Conservation (phyloP, 1,284 basidiomycete species). For the Malassezia japonica region DNA sequence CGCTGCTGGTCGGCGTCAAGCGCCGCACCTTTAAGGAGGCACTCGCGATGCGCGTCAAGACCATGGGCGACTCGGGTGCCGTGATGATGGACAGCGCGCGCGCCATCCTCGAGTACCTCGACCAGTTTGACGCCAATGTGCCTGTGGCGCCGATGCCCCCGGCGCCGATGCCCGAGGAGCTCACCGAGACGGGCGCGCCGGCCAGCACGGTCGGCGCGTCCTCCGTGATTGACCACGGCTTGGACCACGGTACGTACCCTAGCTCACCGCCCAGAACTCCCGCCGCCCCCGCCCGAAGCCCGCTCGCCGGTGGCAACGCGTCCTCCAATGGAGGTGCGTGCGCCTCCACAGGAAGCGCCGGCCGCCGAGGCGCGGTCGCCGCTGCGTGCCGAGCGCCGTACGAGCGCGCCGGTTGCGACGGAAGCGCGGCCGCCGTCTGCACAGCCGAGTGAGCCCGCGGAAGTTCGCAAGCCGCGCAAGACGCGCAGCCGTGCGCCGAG, state of each 20-base stretch:
- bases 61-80: constrained; percentile 49
- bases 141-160: constrained; percentile 20
- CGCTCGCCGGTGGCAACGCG: not conserved
- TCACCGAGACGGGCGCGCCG: not conserved
- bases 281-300: not conserved
- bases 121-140: constrained; percentile 44
- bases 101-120: constrained; percentile 46
- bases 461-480: constrained; percentile 11
- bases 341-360: not conserved
- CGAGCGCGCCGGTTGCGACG: not conserved
- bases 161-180: not conserved
- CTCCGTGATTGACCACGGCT: not conserved
- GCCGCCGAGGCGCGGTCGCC: not conserved
- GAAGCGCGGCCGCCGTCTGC: not conserved
- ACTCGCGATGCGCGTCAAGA: constrained; percentile 49
- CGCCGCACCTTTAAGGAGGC: constrained; percentile 50
- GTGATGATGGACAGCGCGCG: constrained; percentile 48
- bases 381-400: not conserved
- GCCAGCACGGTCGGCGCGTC: not conserved
- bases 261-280: not conserved
- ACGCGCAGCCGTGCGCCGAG: constrained; percentile 18
- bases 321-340: not conserved
- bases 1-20: constrained; percentile 49
- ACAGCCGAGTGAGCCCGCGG: not conserved
- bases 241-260: not conserved